phyloP scores from a whole-genome alignment of 2,329 filamentous ascomycete species.

The Paraphaeosphaeria sporulosa region DNA sequence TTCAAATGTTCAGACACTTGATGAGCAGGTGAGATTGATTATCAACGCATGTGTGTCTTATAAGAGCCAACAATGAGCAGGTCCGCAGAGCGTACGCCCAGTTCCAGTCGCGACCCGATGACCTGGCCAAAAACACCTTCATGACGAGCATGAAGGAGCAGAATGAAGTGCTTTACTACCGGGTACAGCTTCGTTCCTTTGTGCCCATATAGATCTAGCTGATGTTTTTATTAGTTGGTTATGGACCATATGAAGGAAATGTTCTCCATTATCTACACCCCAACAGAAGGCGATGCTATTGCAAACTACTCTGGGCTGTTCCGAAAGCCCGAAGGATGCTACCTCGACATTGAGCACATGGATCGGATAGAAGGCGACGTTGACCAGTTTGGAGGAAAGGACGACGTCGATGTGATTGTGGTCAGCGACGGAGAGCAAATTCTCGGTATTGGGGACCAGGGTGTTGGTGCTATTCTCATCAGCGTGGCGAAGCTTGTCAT shows the following conservation, averaged over 20 bases:
- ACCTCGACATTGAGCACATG: conserved; percentile 75
- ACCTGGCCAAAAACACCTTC: conserved; percentile 86
- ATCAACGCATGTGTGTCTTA: too few relatives aligned
- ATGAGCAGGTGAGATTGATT: conserved; percentile 67
- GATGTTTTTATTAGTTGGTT: conserved; percentile 63
- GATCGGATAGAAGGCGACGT: conserved; percentile 72
- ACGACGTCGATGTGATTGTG: conserved; percentile 88
- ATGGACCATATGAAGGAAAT: conserved; percentile 83
- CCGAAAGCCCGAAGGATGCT: conserved; percentile 80
- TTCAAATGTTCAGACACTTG: conserved; percentile 73
- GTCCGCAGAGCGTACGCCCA: conserved; percentile 80
- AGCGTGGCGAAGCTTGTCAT: conserved; percentile 83
- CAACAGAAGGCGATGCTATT: conserved; percentile 88
- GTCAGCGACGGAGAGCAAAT: conserved; percentile 80
- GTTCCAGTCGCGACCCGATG: conserved; percentile 68
- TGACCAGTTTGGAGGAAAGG: conserved; percentile 70
- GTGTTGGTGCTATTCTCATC: conserved; percentile 83
- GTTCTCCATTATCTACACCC: conserved; percentile 90
- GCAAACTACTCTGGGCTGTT: conserved; percentile 83
- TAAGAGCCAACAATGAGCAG: conserved; percentile 64
- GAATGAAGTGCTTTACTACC: conserved; percentile 83
- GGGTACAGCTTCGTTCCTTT: conserved; percentile 54
- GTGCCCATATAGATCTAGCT: neutral
- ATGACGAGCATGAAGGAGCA: conserved; percentile 85
- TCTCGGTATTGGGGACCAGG: conserved; percentile 88